phyloP scores from a whole-genome alignment of 495 filamentous ascomycete species.

The Evernia prunastri region DNA sequence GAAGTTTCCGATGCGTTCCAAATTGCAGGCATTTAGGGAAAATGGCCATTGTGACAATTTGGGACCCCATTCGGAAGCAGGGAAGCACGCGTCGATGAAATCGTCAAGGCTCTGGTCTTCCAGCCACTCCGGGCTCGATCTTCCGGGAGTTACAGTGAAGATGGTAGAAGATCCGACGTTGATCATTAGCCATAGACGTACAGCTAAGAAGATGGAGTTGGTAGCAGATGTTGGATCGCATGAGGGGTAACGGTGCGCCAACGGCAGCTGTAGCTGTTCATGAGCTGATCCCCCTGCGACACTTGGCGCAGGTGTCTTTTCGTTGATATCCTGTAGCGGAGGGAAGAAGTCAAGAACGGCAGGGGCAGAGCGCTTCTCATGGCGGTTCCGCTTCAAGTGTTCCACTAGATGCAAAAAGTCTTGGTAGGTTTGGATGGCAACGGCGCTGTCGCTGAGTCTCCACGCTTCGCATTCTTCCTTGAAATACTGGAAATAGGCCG shows the following conservation, averaged over 20 bases:
- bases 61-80: constrained; percentile 3
- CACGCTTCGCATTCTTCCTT: constrained; percentile 5
- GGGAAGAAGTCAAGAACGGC: constrained; percentile 9
- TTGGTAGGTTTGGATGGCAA: constrained; percentile 10
- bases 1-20: constrained; percentile 35
- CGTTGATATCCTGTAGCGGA: background rate
- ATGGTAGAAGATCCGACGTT: constrained; percentile 5
- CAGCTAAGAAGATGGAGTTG: constrained; percentile 13
- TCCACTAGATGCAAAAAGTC: constrained; percentile 7
- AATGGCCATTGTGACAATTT: constrained; percentile 19
- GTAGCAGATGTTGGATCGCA: background rate
- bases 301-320: background rate
- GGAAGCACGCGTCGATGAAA: background rate
- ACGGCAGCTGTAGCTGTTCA: background rate
- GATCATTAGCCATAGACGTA: constrained; percentile 14
- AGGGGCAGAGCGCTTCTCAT: background rate
- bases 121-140: constrained; percentile 10
- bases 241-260: background rate
- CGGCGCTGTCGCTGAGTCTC: constrained; percentile 2
- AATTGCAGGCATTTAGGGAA: constrained; percentile 17
- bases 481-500: constrained; percentile 10
- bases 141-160: constrained; percentile 1
- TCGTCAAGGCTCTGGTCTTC: background rate
- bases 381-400: constrained; percentile 3
- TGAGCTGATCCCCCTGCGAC: background rate